A percentile compares a stretch with the other conserved stretches of the same genome.
Conservation (phyloP, 345 rosid species). For the Gossypium longicalyx region DNA sequence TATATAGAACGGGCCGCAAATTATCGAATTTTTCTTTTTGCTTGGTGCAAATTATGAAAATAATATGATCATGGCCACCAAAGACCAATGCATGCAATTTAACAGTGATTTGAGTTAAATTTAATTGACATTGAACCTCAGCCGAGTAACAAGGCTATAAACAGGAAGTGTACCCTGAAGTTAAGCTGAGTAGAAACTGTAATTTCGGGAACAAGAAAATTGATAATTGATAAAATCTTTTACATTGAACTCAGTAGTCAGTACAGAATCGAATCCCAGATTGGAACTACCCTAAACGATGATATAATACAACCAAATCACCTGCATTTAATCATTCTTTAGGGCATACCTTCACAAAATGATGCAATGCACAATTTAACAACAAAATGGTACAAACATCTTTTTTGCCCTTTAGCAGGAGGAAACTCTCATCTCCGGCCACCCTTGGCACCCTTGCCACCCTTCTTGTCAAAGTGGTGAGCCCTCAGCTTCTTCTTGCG, state of each 20-base stretch:
- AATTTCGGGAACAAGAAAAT: not conserved
- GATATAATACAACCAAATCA: not conserved
- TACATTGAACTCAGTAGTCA: not conserved
- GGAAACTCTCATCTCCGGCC: conserved; percentile 37
- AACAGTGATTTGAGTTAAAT: too few species aligned
- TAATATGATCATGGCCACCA: too few species aligned
- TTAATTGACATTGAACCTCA: not conserved
- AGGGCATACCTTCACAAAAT: not conserved
- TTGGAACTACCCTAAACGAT: not conserved
- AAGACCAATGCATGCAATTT: too few species aligned
- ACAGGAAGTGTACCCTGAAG: not conserved
- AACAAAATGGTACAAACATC: not conserved
- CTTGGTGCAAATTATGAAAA: too few species aligned
- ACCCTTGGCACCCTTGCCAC: conserved; percentile 30
- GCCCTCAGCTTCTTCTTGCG: conserved; percentile 82
- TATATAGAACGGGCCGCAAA: not conserved
- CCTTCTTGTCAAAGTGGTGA: conserved; percentile 76
- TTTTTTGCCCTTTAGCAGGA: not conserved
- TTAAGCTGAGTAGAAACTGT: not conserved
- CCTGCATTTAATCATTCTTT: not conserved
- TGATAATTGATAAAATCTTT: not conserved
- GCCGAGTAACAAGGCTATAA: not conserved
- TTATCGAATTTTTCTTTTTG: not conserved
- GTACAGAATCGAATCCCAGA: not conserved
- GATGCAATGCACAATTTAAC: not conserved